phyloP scores from a whole-genome alignment of 768 basidiomycete species.

The Fomitopsis serialis region DNA sequence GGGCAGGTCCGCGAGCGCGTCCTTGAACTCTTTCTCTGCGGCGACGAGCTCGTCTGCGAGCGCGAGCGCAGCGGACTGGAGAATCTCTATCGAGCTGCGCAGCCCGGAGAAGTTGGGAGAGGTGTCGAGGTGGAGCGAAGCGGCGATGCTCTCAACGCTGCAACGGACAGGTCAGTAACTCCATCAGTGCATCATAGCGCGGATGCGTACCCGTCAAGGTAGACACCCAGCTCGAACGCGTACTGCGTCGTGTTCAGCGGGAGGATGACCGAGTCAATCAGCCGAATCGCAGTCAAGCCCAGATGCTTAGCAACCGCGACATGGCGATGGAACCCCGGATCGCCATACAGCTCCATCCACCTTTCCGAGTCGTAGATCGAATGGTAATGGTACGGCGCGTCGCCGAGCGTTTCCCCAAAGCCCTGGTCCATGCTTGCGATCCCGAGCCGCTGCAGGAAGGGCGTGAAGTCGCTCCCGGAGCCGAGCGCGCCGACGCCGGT shows the following conservation, averaged over 20 bases:
- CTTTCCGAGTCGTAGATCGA: constrained; percentile 52
- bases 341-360: constrained; percentile 59
- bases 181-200: neutral
- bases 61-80: constrained; percentile 17
- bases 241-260: constrained; percentile 72
- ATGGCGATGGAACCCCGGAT: constrained; percentile 57
- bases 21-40: constrained; percentile 21
- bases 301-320: constrained; percentile 53
- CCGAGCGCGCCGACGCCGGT: constrained; percentile 56
- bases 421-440: constrained; percentile 32
- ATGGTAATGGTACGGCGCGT: constrained; percentile 56
- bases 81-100: constrained; percentile 15
- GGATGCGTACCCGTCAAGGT: constrained; percentile 35
- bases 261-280: constrained; percentile 48
- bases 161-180: neutral
- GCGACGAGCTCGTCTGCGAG: constrained; percentile 22
- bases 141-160: constrained; percentile 18
- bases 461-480: constrained; percentile 87
- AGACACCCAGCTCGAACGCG: constrained; percentile 46
- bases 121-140: constrained; percentile 6
- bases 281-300: constrained; percentile 46
- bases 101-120: constrained; percentile 18
- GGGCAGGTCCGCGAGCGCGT: constrained; percentile 16
- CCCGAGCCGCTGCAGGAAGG: constrained; percentile 81
- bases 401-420: constrained; percentile 30